Evolutionary conservation across 805 yeast genomes (phyloP).

Genomic region (Cyberlindnera mississippiensis): DNA sequence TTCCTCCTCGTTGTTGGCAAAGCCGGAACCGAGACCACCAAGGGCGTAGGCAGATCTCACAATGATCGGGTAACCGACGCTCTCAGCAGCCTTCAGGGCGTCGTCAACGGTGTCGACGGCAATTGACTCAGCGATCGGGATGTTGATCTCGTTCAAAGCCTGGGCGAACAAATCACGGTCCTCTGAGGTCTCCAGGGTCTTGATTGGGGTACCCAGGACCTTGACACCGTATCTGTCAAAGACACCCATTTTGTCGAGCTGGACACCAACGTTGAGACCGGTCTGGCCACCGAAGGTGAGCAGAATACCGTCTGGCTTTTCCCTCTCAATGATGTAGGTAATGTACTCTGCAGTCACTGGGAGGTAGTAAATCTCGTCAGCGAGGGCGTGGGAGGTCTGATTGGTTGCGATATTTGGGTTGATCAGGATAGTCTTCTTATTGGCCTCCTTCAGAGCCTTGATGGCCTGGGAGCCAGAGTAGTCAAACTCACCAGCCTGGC

Average conservation of each 20-base stretch:
- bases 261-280: constrained; percentile 92
- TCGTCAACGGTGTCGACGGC: constrained; percentile 94
- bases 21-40: constrained; percentile 98
- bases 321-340: constrained; percentile 91
- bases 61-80: constrained; percentile 91
- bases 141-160: constrained; percentile 91
- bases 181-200: constrained; percentile 93
- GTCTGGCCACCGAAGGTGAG: constrained; percentile 99
- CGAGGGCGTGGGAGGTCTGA: constrained; percentile 92
- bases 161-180: constrained; percentile 95
- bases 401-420: constrained; percentile 97
- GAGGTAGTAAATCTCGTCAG: constrained; percentile 91
- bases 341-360: constrained; percentile 98
- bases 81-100: constrained; percentile 84
- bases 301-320: constrained; percentile 92
- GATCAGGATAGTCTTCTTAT: constrained; percentile 78
- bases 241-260: constrained; percentile 91
- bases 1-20: constrained; percentile 81
- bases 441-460: constrained; percentile 89
- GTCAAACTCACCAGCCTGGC: constrained; percentile 98
- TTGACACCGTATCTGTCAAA: constrained; percentile 86
- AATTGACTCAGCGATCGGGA: constrained; percentile 94
- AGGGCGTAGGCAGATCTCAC: constrained; percentile 96
- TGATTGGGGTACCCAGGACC: constrained; percentile 96
- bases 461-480: constrained; percentile 97